Evolutionary conservation across 768 basidiomycete species (phyloP), one percentile per base, ranked within the genome.

Genomic region (Kwoniella shandongensis): DNA sequence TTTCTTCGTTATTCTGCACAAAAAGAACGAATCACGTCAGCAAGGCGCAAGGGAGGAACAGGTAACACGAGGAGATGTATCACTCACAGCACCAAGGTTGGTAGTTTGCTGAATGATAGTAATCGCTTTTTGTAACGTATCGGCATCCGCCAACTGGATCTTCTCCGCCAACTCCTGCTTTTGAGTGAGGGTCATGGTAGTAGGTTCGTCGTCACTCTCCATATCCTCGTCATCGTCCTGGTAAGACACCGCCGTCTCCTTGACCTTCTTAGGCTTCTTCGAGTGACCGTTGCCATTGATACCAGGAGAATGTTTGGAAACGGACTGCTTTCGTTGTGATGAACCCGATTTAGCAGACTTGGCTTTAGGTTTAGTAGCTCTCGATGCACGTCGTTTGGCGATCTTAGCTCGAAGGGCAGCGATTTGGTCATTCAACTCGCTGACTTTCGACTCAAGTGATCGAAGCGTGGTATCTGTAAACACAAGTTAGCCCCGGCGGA

Each of bases 161-260:
- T 91, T 89, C 77, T 97, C 92, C 70, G 92, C 94, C 54, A 99
- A 80, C 73, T 97, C 91, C 78, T 96, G 92, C 86, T 99, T 99
- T 81, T 98, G 94, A 64, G 91, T 90, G 75, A 94, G 89, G 49
- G 89, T 88, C 35, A 97, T 81, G 22, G 57, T 55, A 7, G 49
- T 48, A 36, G 57, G 59, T 30, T 67, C 69, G 12, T 75, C 76
- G 5, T 42, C 54, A 36, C 59, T 60, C 22, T 59, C 63, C 36
- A 69, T 66, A 4, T 61, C 69, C 10, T 62, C 72, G 32, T 63
- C 62, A 15, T 67, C 69, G 15, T 69, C 67, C 30, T 50, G 46
- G 51, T 51, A 67, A 13, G n/a, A 39, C n/a, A 50, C 56, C 17
- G 18, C 26, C n/a, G 25, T 15, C 30, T 69, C 65, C 54, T 68